These are phyloP conservation scores for Leucocoprinus leucothites DNA, from an alignment of 768 basidiomycete genomes.

Conservation along the genomic window DNA sequence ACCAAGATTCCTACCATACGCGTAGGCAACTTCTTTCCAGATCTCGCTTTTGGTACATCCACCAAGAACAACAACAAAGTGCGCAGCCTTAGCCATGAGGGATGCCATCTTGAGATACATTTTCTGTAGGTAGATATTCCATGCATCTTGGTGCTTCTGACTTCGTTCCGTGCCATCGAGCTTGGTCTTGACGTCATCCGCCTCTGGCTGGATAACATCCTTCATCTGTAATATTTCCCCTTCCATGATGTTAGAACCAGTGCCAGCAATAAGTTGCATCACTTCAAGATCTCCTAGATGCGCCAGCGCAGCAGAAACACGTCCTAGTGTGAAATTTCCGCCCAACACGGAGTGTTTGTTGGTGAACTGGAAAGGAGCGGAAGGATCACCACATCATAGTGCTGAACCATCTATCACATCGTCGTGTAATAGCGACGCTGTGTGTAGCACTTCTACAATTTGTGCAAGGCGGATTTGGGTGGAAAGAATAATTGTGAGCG, in stretches of 20 bases:
- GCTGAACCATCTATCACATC: constrained; percentile 89
- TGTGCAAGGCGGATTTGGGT: constrained; percentile 90
- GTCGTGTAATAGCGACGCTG: constrained; percentile 93
- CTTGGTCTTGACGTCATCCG: constrained; percentile 17
- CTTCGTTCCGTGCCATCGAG: constrained; percentile 19
- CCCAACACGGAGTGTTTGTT: constrained; percentile 87
- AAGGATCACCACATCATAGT: constrained; percentile 72
- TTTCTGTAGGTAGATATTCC: constrained; percentile 86
- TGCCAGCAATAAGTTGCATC: constrained; percentile 83
- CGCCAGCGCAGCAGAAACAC: constrained; percentile 77
- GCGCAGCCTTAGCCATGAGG: constrained; percentile 87
- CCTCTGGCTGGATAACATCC: constrained; percentile 42
- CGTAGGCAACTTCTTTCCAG: constrained; percentile 95
- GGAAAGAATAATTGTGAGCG: constrained; percentile 50
- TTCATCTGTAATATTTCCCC: constrained; percentile 89
- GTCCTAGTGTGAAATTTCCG: constrained; percentile 88
- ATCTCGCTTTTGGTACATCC: constrained; percentile 81
- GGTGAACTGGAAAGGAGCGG: constrained; percentile 80
- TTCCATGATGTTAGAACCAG: constrained; percentile 88
- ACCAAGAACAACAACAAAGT: constrained; percentile 85
- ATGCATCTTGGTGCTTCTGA: constrained; percentile 38
- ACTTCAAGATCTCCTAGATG: constrained; percentile 81
- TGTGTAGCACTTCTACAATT: constrained; percentile 96
- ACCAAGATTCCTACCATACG: constrained; percentile 89
- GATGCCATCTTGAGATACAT: constrained; percentile 94